Evolutionary conservation across 495 filamentous ascomycete genomes (phyloP).

Genomic region (Penicillium riverlandense): DNA sequence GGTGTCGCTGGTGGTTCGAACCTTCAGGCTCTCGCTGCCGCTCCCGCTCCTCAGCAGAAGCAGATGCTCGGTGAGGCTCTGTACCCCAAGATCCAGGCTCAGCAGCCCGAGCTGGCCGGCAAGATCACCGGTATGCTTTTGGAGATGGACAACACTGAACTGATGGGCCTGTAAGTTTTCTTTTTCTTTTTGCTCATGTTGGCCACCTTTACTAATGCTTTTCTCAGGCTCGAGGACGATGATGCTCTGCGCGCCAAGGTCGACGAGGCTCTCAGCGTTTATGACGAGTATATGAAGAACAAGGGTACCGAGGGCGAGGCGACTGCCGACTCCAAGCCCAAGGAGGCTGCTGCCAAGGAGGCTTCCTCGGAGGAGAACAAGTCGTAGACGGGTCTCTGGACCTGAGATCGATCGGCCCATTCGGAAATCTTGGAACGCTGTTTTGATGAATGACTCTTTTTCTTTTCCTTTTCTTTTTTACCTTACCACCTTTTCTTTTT

Average conservation of each 20-base stretch:
- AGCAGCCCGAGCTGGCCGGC: conserved; percentile 90
- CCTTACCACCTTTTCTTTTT: conserved; percentile 18
- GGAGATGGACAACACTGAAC: conserved; percentile 95
- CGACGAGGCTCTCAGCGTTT: conserved; percentile 90
- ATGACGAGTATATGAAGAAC: conserved; percentile 96
- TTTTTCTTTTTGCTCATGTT: neutral
- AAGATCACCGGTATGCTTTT: conserved; percentile 99
- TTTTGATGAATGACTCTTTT: conserved; percentile 38
- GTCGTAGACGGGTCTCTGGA: conserved; percentile 28
- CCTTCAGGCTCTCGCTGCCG: conserved; percentile 41
- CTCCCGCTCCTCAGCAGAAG: conserved; percentile 75
- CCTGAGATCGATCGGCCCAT: conserved; percentile 10
- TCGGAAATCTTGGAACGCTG: conserved; percentile 29
- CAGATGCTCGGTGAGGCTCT: conserved; percentile 95
- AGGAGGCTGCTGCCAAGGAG: conserved; percentile 39
- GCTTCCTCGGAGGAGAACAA: conserved; percentile 39
- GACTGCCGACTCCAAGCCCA: conserved; percentile 32
- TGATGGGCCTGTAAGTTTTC: conserved; percentile 85
- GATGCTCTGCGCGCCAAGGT: conserved; percentile 88
- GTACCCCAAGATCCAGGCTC: conserved; percentile 92
- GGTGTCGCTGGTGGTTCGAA: conserved; percentile 24
- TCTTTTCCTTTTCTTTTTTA: conserved; percentile 12
- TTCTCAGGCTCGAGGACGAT: conserved; percentile 76
- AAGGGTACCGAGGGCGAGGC: conserved; percentile 37
- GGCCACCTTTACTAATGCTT: conserved; percentile 15